Percentiles rank a stretch among this genome's conserved stretches.
These are phyloP conservation scores for Rhynchosporium secalis DNA, from an alignment of 2,329 filamentous ascomycete species.

Conservation along the genomic window DNA sequence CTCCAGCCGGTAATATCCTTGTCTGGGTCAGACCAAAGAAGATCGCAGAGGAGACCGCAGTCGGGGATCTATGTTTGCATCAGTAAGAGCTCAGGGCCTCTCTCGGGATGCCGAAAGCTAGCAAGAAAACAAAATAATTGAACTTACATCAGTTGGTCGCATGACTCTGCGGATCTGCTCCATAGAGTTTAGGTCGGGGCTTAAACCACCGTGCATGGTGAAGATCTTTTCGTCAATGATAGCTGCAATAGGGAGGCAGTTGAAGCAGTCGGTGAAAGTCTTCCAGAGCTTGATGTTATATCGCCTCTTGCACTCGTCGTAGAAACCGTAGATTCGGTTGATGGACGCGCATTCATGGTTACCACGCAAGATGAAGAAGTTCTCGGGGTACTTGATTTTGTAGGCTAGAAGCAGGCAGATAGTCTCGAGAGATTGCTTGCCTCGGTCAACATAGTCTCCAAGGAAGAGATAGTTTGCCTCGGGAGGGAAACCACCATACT, in stretches of 20 bases:
- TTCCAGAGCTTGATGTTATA: conserved; percentile 99
- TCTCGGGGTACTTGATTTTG: conserved; percentile 99
- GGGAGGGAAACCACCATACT: conserved; percentile 96
- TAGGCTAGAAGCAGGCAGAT: conserved; percentile 96
- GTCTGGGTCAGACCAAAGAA: conserved; percentile 97
- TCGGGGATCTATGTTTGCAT: conserved; percentile 76
- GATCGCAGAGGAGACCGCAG: conserved; percentile 94
- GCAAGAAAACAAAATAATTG: conserved; percentile 32
- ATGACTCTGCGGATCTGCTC: conserved; percentile 99
- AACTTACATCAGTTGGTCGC: conserved; percentile 94
- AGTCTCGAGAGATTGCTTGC: conserved; percentile 98
- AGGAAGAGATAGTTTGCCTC: conserved; percentile 99
- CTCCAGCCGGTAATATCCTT: conserved; percentile 99
- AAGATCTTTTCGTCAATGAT: conserved; percentile 99
- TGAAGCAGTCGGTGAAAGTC: conserved; percentile 99
- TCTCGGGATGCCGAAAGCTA: conserved; percentile 34
- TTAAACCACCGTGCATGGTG: conserved; percentile 98
- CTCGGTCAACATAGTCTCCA: conserved; percentile 97
- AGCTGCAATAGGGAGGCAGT: conserved; percentile 94
- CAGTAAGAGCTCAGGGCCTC: conserved; percentile 40
- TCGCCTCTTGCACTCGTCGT: conserved; percentile 98
- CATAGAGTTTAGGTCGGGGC: conserved; percentile 98
- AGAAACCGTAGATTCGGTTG: conserved; percentile 99
- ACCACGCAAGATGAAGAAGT: conserved; percentile 97
- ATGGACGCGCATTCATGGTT: conserved; percentile 99